Evolutionary conservation across 225 moss, liverwort and hornwort species (phyloP).

Genomic region (Asterella californica): DNA sequence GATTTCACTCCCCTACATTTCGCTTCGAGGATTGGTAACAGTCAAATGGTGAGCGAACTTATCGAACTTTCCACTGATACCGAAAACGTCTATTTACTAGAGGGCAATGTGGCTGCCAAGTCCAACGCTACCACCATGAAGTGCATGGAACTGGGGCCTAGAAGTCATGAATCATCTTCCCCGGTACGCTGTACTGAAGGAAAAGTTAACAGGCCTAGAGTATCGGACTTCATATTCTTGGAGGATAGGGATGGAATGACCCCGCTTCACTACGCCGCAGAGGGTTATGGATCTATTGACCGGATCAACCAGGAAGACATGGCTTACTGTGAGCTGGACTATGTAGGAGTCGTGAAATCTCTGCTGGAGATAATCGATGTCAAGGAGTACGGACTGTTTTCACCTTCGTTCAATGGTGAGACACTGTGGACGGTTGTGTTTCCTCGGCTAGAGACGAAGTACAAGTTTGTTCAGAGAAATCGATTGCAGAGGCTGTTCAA

Average conservation of each 20-base stretch:
- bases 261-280: constrained; percentile 24
- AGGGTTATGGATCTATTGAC: neutral
- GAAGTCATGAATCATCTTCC: neutral
- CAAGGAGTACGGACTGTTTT: constrained; percentile 16
- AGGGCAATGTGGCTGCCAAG: constrained; percentile 19
- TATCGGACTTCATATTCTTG: neutral
- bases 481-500: constrained; percentile 8
- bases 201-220: neutral
- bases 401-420: constrained; percentile 14
- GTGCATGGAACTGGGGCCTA: neutral
- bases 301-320: neutral
- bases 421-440: constrained; percentile 24
- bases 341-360: constrained; percentile 15
- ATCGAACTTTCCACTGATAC: constrained; percentile 8
- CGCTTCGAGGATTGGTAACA: constrained; percentile 22
- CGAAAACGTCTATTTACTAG: constrained; percentile 1
- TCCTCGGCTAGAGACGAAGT: neutral
- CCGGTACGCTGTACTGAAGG: neutral
- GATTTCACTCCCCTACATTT: constrained; percentile 28
- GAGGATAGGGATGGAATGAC: constrained; percentile 28
- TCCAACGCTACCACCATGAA: constrained; percentile 5
- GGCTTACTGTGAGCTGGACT: neutral
- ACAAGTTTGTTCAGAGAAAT: neutral
- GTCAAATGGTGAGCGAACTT: constrained; percentile 6
- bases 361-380: constrained; percentile 16